Evolutionary conservation across 2,329 filamentous ascomycete species (phyloP), one percentile per base, ranked within the genome.

Genomic region (Trichoderma semiorbis): DNA sequence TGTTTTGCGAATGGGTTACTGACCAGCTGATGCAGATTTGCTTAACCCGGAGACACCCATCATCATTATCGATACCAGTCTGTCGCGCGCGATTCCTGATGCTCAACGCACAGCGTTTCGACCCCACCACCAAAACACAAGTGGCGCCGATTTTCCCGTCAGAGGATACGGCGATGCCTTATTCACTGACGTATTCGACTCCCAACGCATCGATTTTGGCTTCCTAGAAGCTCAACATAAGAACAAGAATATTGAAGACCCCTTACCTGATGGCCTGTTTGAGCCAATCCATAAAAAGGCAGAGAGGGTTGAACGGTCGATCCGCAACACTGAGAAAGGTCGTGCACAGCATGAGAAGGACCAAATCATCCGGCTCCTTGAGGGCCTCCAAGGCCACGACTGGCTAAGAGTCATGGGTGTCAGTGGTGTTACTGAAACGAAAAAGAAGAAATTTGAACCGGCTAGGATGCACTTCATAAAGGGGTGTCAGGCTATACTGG

Each of bases 371-470:
- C 85, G 89, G 39, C 81, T 91, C 18, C 86, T 98, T 7, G 94
- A 96, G 69, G 94, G 94, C 21, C 86, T 99, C 1, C 92, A 94
- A 79, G 93, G 95, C 3, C 93, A 93, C 72, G 96, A 98, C 81
- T 99, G 96, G 96, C 85, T 98, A 71, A 91, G 93, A 73, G 89
- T 95, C 5, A 94, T 99, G 90, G 96, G 95, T 30, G 92, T 98
- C 39, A 95, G 90, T 74, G 93, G 89, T 24, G 84, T 97, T 47
- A 97, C 94, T 0, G 95, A 98, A 78, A 90, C 90, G 26, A 93
- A 93, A 78, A 95, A 93, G 82, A 96, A 92, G 80, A 88, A 91
- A 34, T 98, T 94, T 80, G 94, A 97, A 80, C 90, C 92, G 3
- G 96, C 96, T 73, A 89, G 96, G 32, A 87, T 91, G 73, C 91